Evolutionary conservation across 2,329 filamentous ascomycete species (phyloP), one percentile per base, ranked within the genome.

Genomic region (Zalaria sp.): DNA sequence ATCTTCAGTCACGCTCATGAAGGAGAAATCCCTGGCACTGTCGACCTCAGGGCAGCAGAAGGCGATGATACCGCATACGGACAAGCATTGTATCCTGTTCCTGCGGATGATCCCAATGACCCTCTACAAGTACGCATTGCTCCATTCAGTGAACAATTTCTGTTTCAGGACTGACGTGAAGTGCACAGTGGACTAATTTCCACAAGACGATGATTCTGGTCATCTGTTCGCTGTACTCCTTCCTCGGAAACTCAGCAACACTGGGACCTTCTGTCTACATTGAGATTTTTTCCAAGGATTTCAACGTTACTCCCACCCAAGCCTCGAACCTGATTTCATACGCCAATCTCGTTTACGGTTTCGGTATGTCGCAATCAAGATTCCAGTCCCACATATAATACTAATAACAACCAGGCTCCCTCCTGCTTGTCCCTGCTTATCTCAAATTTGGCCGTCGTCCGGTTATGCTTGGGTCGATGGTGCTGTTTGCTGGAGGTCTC

Each of bases 51-150:
- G 41, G 66, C 63, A 7, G 54, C 43, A 63, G 73, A 76, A 58
- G 73, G 72, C 37, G 73, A 77, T 49, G 73, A 77, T 48, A 73
- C 72, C 1, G 72, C 62, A 0, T 73, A 73, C 44, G 75, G 75
- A 25, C 73, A 77, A 53, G 74, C 75, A 2, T 61, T 78, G 3
- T 78, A 71, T 48, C 74, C 75, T 1, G 73, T 77, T 1, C 74
- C 75, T 2, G 70, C 73, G 1, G 67, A 75, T 42, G 73, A 77
- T 49, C 74, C 74, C 1, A 78, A 78, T 45, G 73, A 78, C 52
- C 74, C 74, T 5, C 61, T 77, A 6, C 68, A 32, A 32, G 64
- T 67, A 56, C 18, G 18, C 38, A 50, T 43, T 43, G 6, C 39
- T 40, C 3, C 7, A 32, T 32, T n/a, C 7, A 32, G 18, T 18